Conservation (phyloP, 129 eudicot genomes). For the Heracleum sosnowskyi region DNA sequence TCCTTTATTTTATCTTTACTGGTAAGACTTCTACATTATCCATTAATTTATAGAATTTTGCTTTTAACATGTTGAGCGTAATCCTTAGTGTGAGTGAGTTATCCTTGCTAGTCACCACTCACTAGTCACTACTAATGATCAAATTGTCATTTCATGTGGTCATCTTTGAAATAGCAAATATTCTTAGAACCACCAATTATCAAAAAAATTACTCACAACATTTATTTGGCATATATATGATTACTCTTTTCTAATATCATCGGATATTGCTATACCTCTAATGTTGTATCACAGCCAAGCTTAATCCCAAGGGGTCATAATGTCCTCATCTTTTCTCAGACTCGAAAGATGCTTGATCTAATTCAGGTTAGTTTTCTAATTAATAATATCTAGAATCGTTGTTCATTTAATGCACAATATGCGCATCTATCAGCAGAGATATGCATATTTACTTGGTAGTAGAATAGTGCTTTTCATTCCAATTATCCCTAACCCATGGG, state of each 20-base stretch:
- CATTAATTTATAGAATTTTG: neutral
- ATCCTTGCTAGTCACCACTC: neutral
- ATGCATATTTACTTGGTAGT: neutral
- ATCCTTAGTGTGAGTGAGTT: neutral
- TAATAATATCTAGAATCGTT: neutral
- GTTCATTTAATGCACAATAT: neutral
- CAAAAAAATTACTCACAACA: neutral
- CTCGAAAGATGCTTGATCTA: slow-evolving; percentile 90
- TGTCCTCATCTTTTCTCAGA: slow-evolving; percentile 93
- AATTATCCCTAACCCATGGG: neutral
- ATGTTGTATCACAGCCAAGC: slow-evolving; percentile 41
- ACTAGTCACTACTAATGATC: neutral
- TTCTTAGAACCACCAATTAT: neutral
- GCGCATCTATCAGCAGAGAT: neutral
- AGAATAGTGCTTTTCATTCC: neutral
- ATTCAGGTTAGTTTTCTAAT: slow-evolving; percentile 49
- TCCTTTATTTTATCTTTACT: slow-evolving; percentile 66
- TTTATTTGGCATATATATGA: neutral
- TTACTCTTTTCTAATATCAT: neutral
- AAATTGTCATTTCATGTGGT: neutral
- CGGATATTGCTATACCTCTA: slow-evolving; percentile 9
- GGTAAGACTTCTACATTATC: slow-evolving; percentile 37
- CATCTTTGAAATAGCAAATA: neutral
- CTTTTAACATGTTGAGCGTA: neutral
- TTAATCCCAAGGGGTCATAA: slow-evolving; percentile 74